Base-by-base conservation (phyloP, 1,139 yeast genomes). In the Hanseniaspora gamundiae region DNA sequence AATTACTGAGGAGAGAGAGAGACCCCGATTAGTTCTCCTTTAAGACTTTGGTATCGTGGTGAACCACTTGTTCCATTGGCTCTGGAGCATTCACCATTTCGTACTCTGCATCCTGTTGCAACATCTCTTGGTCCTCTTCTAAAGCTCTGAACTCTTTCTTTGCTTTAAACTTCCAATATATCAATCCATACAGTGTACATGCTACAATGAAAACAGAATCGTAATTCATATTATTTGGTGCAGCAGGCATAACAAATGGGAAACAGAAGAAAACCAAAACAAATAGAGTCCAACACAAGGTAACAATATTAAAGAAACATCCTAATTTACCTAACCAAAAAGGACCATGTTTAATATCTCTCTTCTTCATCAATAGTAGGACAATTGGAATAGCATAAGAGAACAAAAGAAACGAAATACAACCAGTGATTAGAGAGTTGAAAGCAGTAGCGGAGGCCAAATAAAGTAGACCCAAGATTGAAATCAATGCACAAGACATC, bases 321-420 rank as follows among this genome's bases (percentile, higher is more conserved):
- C 91, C 88, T 49, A 76, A 45, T 48, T 70, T 68, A 14, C 87
- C 87, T 42, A 74, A 53, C 82, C 83, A 77, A 57, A 78, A 77
- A 30, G 86, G 84, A 35, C 88, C 88, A 55, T 75, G 81, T 49
- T 64, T 68, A 53, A 80, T 76, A 51, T 73, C 57, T 62, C 87
- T 71, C 41, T 80, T 83, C 52, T 73, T 70, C 54, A 61, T 57
- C 43, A 80, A 63, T 50, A 80, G 63, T 54, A 81, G 74, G 16
- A 60, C 58, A 29, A 69, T 67, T 28, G 80, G 79, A 39, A 74
- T 69, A 40, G 69, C 52, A 54, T 74, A 74, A 5, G 76, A 70
- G 42, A 73, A 54, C 39, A 73, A 55, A 42, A 74, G 58, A 58
- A 74, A 73, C 10, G 74, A 67, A 52, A 74, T 73, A 57, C 78